These are phyloP conservation scores for Heterococcus sp. DNA, from an alignment of 108 stramenopile species.

Conservation along the genomic window DNA sequence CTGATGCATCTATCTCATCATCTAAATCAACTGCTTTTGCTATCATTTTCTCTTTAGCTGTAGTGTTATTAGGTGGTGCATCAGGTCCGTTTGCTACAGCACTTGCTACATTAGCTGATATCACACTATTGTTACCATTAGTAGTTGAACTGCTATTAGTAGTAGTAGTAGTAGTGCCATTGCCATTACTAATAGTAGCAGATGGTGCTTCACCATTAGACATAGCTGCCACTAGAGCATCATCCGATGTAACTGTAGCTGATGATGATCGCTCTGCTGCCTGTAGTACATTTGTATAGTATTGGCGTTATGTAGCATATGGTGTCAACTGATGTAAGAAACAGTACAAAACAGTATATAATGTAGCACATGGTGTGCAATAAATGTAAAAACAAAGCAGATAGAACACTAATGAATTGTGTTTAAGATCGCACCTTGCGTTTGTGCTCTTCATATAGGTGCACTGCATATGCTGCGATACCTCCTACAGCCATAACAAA, in stretches of 20 bases:
- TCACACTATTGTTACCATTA: not conserved
- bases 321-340: not conserved
- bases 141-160: too few species aligned
- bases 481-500: not conserved
- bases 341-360: not conserved
- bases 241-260: too few species aligned
- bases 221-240: too few species aligned
- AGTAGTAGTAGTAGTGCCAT: too few species aligned
- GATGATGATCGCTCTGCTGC: too few species aligned
- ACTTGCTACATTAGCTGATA: not conserved
- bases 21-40: not conserved
- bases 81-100: not conserved
- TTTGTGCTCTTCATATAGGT: not conserved
- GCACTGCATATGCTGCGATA: not conserved
- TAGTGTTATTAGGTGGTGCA: not conserved
- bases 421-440: not conserved
- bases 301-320: not conserved
- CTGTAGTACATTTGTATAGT: not conserved
- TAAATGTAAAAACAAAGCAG: not conserved
- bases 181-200: too few species aligned
- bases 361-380: not conserved
- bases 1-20: not conserved
- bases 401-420: not conserved
- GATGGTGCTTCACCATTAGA: too few species aligned
- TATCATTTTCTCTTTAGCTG: not conserved